Percentiles rank a stretch among this genome's conserved stretches.
Evolutionary conservation across 2,329 filamentous ascomycete genomes (phyloP).

Genomic region (Fusarium sp.): DNA sequence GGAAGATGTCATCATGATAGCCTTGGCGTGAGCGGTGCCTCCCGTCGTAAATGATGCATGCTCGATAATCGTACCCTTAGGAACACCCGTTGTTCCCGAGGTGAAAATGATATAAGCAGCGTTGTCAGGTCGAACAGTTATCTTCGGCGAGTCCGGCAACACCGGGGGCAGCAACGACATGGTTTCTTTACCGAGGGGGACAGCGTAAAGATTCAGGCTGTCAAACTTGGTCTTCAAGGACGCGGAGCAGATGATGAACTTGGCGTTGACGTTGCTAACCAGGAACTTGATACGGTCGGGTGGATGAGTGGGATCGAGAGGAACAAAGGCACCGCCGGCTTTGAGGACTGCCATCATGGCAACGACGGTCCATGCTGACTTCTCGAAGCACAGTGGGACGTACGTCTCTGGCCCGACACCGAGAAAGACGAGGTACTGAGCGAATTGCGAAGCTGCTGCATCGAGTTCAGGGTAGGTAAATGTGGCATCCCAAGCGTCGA

Average conservation of each 20-base stretch:
- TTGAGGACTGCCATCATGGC: slow-evolving; percentile 50
- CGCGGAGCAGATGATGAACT: slow-evolving; percentile 17
- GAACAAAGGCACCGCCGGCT: slow-evolving; percentile 45
- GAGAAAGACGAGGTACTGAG: slow-evolving; percentile 49
- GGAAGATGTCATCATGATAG: slow-evolving; percentile 7
- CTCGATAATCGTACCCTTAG: slow-evolving; percentile 32
- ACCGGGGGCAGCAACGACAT: not conserved
- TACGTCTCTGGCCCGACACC: slow-evolving; percentile 40
- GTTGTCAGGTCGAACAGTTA: not conserved
- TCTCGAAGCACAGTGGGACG: slow-evolving; percentile 50
- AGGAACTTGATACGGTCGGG: slow-evolving; percentile 34
- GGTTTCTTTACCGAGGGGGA: not conserved
- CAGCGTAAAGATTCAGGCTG: not conserved
- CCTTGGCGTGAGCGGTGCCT: slow-evolving; percentile 24
- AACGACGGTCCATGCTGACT: slow-evolving; percentile 48
- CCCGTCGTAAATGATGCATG: slow-evolving; percentile 22
- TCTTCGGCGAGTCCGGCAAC: not conserved
- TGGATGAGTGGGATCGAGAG: slow-evolving; percentile 51
- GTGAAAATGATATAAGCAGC: slow-evolving; percentile 36
- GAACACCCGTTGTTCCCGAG: slow-evolving; percentile 31
- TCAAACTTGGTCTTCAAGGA: not conserved
- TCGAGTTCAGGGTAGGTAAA: slow-evolving; percentile 49
- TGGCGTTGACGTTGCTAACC: slow-evolving; percentile 11
- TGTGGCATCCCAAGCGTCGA: slow-evolving; percentile 57
- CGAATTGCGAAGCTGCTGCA: slow-evolving; percentile 31